Conservation (phyloP, 495 filamentous ascomycete genomes). For the Daldinia bambusicola region DNA sequence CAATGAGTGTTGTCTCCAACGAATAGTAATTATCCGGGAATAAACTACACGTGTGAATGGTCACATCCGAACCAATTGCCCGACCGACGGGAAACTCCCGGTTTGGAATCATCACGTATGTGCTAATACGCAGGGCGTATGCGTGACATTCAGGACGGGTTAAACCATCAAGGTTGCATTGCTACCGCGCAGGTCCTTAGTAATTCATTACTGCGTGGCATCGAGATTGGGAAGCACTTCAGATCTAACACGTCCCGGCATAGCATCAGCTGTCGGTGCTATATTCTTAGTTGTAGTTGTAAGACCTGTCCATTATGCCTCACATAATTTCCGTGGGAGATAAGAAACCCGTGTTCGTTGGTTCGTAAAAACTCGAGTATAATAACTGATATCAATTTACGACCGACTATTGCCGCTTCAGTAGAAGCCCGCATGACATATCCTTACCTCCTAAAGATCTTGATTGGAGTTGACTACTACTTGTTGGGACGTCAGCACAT, state of each 20-base stretch:
- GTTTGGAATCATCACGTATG: neutral
- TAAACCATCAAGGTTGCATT: neutral
- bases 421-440: neutral
- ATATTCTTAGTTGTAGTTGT: slow-evolving; percentile 1
- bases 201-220: neutral
- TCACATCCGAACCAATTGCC: neutral
- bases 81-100: neutral
- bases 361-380: slow-evolving; percentile 2
- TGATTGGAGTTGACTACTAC: neutral
- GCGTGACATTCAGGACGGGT: neutral
- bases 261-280: neutral
- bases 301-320: neutral
- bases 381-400: neutral
- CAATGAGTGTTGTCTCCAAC: neutral
- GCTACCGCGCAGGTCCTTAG: neutral
- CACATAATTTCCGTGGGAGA: neutral
- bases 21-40: neutral
- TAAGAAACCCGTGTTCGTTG: neutral
- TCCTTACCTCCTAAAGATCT: neutral
- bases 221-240: neutral
- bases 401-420: neutral
- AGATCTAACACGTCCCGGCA: neutral
- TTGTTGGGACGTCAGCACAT: neutral
- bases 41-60: neutral
- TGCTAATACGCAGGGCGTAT: neutral